phyloP scores from a whole-genome alignment of 768 basidiomycete genomes.

The Cystobasidium ongulense region DNA sequence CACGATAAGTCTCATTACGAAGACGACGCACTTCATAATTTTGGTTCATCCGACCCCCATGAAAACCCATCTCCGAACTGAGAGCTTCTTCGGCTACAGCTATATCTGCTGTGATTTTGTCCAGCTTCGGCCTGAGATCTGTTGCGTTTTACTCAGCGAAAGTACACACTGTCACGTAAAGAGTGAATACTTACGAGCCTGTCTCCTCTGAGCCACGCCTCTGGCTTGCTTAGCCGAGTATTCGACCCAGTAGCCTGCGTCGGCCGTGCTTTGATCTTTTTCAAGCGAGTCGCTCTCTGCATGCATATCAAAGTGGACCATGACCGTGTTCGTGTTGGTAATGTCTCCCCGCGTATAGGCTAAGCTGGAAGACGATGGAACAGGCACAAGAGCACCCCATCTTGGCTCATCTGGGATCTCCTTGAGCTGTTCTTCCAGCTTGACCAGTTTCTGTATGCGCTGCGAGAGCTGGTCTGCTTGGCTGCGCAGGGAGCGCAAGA shows the following conservation, averaged over 20 bases:
- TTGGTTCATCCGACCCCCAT: conserved; percentile 11
- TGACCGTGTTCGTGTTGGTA: conserved; percentile 11
- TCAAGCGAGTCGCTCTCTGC: no score
- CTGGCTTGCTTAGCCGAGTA: conserved; percentile 18
- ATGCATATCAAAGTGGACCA: conserved; percentile 4
- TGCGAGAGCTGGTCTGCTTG: background rate
- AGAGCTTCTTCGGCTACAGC: background rate
- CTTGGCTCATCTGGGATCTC: conserved; percentile 7
- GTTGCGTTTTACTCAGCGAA: background rate
- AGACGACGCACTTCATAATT: conserved; percentile 11
- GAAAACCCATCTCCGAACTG: conserved; percentile 21
- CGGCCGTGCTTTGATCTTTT: background rate
- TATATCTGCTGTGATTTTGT: conserved; percentile 5
- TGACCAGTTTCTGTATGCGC: background rate
- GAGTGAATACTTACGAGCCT: background rate
- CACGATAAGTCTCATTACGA: no score
- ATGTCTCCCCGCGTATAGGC: background rate
- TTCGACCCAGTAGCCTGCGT: conserved; percentile 23
- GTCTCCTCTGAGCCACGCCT: conserved; percentile 6
- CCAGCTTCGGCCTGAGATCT: conserved; percentile 16
- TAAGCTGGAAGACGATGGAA: background rate
- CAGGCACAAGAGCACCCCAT: conserved; percentile 14
- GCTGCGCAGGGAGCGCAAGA: background rate
- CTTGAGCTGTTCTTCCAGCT: conserved; percentile 12
- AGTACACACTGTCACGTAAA: background rate